Conservation (phyloP, 352 stramenopile genomes). For the Globisporangium spinosum region DNA sequence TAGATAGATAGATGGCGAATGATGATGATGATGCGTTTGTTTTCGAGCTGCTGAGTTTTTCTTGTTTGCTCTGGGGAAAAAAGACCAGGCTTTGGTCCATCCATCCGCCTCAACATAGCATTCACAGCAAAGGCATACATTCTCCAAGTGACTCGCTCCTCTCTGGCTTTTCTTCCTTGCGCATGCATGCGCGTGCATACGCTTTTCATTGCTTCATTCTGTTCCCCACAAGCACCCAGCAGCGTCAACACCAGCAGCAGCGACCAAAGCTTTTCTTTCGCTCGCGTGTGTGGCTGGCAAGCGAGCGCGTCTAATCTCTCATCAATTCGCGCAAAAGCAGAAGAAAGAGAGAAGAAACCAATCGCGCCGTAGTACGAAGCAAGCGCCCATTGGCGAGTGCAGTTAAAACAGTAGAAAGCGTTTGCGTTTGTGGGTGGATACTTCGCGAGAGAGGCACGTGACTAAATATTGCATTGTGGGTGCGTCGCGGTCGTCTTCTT, state of each 20-base stretch:
- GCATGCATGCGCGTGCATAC: not conserved
- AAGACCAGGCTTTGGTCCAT: not conserved
- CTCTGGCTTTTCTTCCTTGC: conserved; percentile 4
- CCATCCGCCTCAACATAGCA: conserved; percentile 2
- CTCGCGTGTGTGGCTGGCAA: not conserved
- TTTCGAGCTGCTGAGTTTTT: not conserved
- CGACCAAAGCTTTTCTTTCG: not conserved
- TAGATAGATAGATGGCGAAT: not conserved
- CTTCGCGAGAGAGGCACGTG: not conserved
- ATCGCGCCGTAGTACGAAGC: not conserved
- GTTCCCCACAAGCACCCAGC: not conserved
- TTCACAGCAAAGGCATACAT: not conserved
- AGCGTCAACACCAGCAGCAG: not conserved
- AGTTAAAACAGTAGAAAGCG: no score
- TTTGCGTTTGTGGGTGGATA: no score
- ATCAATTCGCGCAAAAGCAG: not conserved
- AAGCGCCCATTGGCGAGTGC: not conserved
- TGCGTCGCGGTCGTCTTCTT: not conserved
- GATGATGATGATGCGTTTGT: conserved; percentile 4
- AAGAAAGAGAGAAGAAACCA: not conserved
- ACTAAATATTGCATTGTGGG: conserved; percentile 1
- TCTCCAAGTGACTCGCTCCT: conserved; percentile 6
- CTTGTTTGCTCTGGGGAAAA: not conserved
- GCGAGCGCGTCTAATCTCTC: not conserved
- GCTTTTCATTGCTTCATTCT: not conserved